Base-by-base conservation (phyloP, 495 filamentous ascomycete species). In the Aspergillus hancockii region DNA sequence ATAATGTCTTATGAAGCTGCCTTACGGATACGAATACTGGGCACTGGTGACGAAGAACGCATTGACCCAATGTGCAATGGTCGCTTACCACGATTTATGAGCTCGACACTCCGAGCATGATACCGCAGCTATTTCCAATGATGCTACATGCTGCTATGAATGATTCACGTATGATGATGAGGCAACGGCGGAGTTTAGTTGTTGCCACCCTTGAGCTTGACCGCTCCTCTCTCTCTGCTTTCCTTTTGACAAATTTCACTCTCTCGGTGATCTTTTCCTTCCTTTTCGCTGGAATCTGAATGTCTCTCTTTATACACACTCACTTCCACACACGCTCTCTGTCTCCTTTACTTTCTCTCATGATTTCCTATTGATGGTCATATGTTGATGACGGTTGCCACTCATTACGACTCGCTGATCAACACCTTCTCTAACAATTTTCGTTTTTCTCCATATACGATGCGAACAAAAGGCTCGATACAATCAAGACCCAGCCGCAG, bases 1-100 rank as follows among this genome's bases (percentile, higher is more conserved):
- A 40, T 66, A 58, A 66, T 62, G 63, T 60, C 59, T 66, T 60
- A 66, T 53, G 63, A 66, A 50, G 34, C 36, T 43, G 36, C 23
- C 32, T 52, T 41, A 45, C 34, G 51, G 8, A 56, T 30, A 13
- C 21, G 16, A 34, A 4, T 13, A 47, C n/a, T 12, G 22, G 38
- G 53, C 13, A 21, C 18, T 28, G 53, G 40, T 23, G 38, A 53
- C 3, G 19, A 22, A 38, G 18, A 53, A 53, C 34, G 32, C 31
- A 31, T 18, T 25, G 23, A 28, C 49, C 12, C 19, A 21, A 52
- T 25, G 30, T 41, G 30, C 51, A 3, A 36, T n/a, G 32, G 51
- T 53, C 10, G 30, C 21, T 53, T 22, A 41, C 51, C 32, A 53
- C 38, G 53, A 55, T 22, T 55, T 57, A 57, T 57, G 54, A 57